Base-by-base conservation (phyloP, 306 rosid genomes). In the Ochetophila trinervis region DNA sequence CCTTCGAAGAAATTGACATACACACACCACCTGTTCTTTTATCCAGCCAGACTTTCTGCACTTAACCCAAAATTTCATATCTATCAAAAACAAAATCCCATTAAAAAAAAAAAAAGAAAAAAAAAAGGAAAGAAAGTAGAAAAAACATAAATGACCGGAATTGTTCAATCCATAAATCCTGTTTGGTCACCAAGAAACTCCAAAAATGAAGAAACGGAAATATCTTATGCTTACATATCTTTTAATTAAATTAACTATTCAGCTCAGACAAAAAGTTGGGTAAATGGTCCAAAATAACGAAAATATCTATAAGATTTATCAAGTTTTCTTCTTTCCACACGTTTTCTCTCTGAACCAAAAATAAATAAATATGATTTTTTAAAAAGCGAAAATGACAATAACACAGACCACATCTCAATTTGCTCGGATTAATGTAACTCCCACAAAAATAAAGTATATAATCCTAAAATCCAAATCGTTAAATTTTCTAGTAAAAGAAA, bases 21-120 rank as follows among this genome's bases (percentile, higher is more conserved):
- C 95, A 94, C 53, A 81, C 77, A 65, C 87, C 79, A n/a, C 96
- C 96, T 18, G 84, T 73, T 68, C 81, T 60, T 67, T 85, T 85
- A 74, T 94, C 90, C 82, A 94, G 63, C 99, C 99, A 94, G 69
- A 86, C 86, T 57, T 80, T 94, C 97, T 94, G 84, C 79, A 76
- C 48, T 40, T 62, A 50, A 50, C 57, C 35, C 65, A 71, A 53
- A 49, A 49, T 70, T 51, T 37, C 56, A 72, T 36, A 54, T 59
- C 47, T 67, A 68, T 72, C 20, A 72, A 50, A 17, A 70, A 27
- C 51, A 53, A 42, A 5, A 15, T 24, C 63, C n/a, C n/a, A n/a
- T 32, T 32, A 69, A 47, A 48, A 21, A 27, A n/a, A 20, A 18
- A 27, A 8, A 40, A 16, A 15, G 48, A 22, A 40, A 14, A n/a